Conservation (phyloP, 192 early-diverging fungal genomes). For the Coemansia sp. region DNA sequence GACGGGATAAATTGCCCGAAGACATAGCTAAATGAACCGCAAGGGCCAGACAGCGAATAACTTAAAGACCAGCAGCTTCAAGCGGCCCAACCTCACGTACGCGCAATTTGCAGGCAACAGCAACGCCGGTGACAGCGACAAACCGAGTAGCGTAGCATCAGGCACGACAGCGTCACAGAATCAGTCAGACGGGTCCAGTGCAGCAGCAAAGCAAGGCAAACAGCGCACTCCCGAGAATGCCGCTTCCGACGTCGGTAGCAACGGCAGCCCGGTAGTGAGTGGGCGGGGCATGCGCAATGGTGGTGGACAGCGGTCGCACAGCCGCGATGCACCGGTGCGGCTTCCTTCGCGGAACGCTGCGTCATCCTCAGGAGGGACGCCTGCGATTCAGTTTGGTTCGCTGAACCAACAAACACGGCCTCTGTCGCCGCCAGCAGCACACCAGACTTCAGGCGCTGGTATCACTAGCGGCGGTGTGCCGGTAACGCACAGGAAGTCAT, state of each 20-base stretch:
- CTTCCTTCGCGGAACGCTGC: conserved; percentile 46
- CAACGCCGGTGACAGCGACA: conserved; percentile 17
- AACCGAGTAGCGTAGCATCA: conserved; percentile 8
- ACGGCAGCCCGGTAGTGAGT: conserved; percentile 15
- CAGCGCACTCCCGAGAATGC: conserved; percentile 38
- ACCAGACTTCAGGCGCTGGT: conserved; percentile 8
- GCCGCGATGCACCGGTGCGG: conserved; percentile 41
- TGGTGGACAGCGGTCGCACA: conserved; percentile 21
- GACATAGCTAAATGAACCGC: conserved; percentile 51
- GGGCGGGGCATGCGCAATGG: conserved; percentile 8
- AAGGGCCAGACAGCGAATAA: conserved; percentile 42
- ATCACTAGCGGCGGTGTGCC: conserved; percentile 54
- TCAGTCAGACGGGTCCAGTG: conserved; percentile 21
- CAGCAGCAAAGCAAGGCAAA: conserved; percentile 35
- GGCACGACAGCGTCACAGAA: conserved; percentile 21
- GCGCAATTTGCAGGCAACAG: conserved; percentile 41
- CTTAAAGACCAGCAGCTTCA: conserved; percentile 50
- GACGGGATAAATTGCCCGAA: conserved; percentile 1
- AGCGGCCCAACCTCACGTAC: conserved; percentile 44
- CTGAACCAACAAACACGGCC: conserved; percentile 48
- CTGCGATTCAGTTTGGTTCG: conserved; percentile 57
- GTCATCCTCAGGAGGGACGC: conserved; percentile 23
- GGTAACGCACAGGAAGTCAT: conserved; percentile 28
- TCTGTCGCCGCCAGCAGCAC: conserved; percentile 32
- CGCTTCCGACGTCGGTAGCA: conserved; percentile 13